Base-by-base conservation (phyloP, 371 early-diverging fungal species). In the Mucor piriformis region DNA sequence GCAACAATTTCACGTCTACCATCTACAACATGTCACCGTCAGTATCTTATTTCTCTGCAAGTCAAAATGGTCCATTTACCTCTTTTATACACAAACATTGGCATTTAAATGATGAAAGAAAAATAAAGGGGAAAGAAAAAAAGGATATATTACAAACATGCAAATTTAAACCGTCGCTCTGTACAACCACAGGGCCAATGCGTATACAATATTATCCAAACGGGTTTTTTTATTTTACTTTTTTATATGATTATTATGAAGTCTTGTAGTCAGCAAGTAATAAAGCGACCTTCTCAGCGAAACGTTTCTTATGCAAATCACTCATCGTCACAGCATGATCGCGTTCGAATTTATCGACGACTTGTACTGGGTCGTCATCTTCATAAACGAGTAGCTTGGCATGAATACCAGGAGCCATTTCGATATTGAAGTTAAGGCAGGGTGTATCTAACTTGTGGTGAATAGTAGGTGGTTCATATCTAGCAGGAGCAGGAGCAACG, bases 1-100 rank as follows among this genome's bases (percentile, higher is more conserved):
- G 88, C 88, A 32, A 94, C 95, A 54, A 81, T 81, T 62, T 94
- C 95, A 63, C 81, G 83, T 58, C 89, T 83, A 47, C 93, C 93
- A 69, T 92, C 92, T 90, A 63, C 25, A 7, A 20, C 11, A 18
- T 23, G n/a, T n/a, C n/a, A n/a, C n/a, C n/a, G n/a, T n/a, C n/a
- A n/a, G n/a, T n/a, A n/a, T n/a, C n/a, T n/a, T n/a, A n/a, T n/a
- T n/a, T n/a, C n/a, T n/a, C n/a, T n/a, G n/a, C n/a, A n/a, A n/a
- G n/a, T n/a, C n/a, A n/a, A n/a, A n/a, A n/a, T n/a, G n/a, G n/a
- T n/a, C n/a, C n/a, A n/a, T n/a, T 37, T 81, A 87, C 89, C 88
- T 83, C 91, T 64, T 73, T 91, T 91, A 70, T 80, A 76, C 48
- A 91, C 91, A 74, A 87, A 88, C 91, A 91, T 91, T 11, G 61